Conservation (phyloP, 1,284 basidiomycete genomes). For the Ganoderma meredithae region DNA sequence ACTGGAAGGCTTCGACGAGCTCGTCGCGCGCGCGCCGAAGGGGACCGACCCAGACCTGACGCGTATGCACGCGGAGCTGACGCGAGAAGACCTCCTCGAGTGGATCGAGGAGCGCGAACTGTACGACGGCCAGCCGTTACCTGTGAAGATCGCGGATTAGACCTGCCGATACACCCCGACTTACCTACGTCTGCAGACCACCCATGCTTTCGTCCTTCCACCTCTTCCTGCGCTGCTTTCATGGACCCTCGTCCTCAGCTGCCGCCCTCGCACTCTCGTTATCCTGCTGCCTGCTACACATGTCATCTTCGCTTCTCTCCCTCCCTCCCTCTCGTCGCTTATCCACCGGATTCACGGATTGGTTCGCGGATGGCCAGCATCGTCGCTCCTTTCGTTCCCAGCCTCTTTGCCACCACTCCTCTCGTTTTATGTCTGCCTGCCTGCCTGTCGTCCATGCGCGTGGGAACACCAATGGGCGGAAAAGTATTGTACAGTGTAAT, state of each 20-base stretch:
- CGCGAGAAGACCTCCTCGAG: conserved; percentile 24
- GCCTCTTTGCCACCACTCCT: not conserved
- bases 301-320: not conserved
- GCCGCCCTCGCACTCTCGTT: not conserved
- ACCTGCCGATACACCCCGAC: not conserved
- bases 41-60: conserved; percentile 23
- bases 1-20: conserved; percentile 17
- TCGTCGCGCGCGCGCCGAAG: conserved; percentile 21
- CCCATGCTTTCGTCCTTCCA: not conserved
- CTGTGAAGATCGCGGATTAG: conserved; percentile 21
- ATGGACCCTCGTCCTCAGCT: not conserved
- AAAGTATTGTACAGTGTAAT: conserved; percentile 24
- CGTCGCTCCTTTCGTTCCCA: conserved; percentile 14
- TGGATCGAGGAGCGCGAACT: conserved; percentile 28
- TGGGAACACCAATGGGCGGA: not conserved
- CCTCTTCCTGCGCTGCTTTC: not conserved
- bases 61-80: conserved; percentile 23
- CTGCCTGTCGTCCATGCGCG: not conserved
- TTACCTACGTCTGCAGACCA: too few relatives aligned
- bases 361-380: not conserved
- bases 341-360: not conserved
- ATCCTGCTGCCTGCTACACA: not conserved
- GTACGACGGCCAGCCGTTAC: conserved; percentile 22
- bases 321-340: not conserved
- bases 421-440: not conserved